phyloP scores from a whole-genome alignment of 495 filamentous ascomycete genomes.

The Astrocystis sublimbata region DNA sequence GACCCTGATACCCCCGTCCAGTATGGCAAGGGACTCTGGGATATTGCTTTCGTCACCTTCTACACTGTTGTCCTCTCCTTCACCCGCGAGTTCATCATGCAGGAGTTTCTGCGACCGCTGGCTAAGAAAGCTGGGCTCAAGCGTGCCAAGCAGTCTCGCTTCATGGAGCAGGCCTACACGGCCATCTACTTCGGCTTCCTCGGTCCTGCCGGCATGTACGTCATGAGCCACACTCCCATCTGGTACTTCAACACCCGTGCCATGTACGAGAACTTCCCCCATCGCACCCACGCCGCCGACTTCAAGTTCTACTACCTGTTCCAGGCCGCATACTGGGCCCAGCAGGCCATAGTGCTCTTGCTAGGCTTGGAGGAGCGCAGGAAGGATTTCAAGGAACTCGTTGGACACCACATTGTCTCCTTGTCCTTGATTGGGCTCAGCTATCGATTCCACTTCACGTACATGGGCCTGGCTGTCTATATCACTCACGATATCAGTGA shows the following conservation, averaged over 20 bases:
- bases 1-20: conserved; percentile 58
- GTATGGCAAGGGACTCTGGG: conserved; percentile 97
- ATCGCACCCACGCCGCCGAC: conserved; percentile 75
- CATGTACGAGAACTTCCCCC: conserved; percentile 92
- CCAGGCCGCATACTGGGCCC: conserved; percentile 93
- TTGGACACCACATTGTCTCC: conserved; percentile 91
- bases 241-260: conserved; percentile 95
- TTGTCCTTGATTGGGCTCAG: conserved; percentile 82
- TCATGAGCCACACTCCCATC: conserved; percentile 87
- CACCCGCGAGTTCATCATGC: conserved; percentile 96
- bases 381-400: conserved; percentile 95
- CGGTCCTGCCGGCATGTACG: conserved; percentile 84
- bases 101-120: conserved; percentile 79
- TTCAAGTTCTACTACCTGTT: conserved; percentile 98
- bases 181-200: conserved; percentile 90
- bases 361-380: conserved; percentile 91
- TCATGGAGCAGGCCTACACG: conserved; percentile 98
- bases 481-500: conserved; percentile 96
- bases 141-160: conserved; percentile 80
- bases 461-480: conserved; percentile 96
- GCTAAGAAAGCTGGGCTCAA: conserved; percentile 70
- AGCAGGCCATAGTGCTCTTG: conserved; percentile 88
- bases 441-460: conserved; percentile 98
- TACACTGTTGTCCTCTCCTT: conserved; percentile 89
- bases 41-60: conserved; percentile 86